A percentile compares a stretch with the other conserved stretches of the same genome.
Conservation (phyloP, 257 asterid species). For the Anisodus tanguticus region DNA sequence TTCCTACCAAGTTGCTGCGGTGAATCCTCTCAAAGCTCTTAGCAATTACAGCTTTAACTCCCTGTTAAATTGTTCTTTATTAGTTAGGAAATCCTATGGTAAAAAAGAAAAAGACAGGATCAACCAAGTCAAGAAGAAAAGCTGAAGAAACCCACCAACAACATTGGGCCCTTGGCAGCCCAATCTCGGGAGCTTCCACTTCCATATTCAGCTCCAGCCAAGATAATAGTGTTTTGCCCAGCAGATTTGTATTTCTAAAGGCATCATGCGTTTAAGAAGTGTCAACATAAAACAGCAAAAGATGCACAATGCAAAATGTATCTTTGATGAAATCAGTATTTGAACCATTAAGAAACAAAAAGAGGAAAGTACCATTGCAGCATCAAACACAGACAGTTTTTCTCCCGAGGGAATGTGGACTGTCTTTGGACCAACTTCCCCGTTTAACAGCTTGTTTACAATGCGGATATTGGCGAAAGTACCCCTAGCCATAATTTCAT, state of each 20-base stretch:
- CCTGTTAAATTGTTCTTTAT: slow-evolving; percentile 48
- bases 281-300: neutral
- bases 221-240: slow-evolving; percentile 75
- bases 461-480: slow-evolving; percentile 94
- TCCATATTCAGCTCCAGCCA: slow-evolving; percentile 99
- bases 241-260: slow-evolving; percentile 83
- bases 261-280: slow-evolving; percentile 32
- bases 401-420: slow-evolving; percentile 89
- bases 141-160: slow-evolving; percentile 56
- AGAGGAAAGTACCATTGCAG: slow-evolving; percentile 71
- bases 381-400: slow-evolving; percentile 75
- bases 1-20: slow-evolving; percentile 93
- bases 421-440: slow-evolving; percentile 93
- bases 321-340: slow-evolving; percentile 8
- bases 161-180: slow-evolving; percentile 99
- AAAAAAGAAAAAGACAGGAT: slow-evolving; percentile 7
- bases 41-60: slow-evolving; percentile 96
- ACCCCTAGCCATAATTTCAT: slow-evolving; percentile 96
- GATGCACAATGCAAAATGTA: slow-evolving; percentile 14
- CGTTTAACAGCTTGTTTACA: slow-evolving; percentile 86
- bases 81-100: neutral
- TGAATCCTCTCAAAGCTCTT: slow-evolving; percentile 95
- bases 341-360: neutral
- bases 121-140: slow-evolving; percentile 1
- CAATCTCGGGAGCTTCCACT: slow-evolving; percentile 99